phyloP scores from a whole-genome alignment of 106 monocot species.

The Chionographis japonica region DNA sequence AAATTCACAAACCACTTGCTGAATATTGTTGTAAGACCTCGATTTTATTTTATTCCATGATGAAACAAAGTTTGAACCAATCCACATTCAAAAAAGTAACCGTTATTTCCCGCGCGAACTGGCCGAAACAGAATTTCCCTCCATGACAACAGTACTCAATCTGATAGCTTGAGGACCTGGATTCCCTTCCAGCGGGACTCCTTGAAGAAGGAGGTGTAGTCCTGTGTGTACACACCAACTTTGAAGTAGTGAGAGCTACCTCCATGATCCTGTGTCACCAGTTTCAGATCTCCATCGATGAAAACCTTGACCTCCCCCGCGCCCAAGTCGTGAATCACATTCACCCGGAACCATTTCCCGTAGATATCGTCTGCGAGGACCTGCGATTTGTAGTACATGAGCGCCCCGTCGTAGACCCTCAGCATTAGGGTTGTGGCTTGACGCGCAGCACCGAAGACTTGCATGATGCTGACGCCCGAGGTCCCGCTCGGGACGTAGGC shows the following conservation, averaged over 20 bases:
- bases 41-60: too few relatives aligned
- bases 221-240: slow-evolving; percentile 16
- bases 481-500: slow-evolving; percentile 7
- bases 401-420: slow-evolving; percentile 11
- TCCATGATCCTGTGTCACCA: not conserved
- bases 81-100: too few relatives aligned
- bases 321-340: not conserved
- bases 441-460: not conserved
- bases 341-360: not conserved
- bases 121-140: too few relatives aligned
- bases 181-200: slow-evolving; percentile 20
- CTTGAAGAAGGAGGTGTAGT: slow-evolving; percentile 3
- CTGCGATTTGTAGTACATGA: slow-evolving; percentile 6
- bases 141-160: too few relatives aligned
- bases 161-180: not conserved
- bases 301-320: not conserved
- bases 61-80: too few relatives aligned
- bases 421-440: slow-evolving; percentile 11
- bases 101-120: too few relatives aligned
- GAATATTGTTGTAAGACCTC: too few relatives aligned
- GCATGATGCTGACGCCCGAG: slow-evolving; percentile 10
- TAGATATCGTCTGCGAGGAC: not conserved
- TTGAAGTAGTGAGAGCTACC: slow-evolving; percentile 7
- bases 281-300: slow-evolving; percentile 6
- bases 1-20: too few relatives aligned